phyloP scores from a whole-genome alignment of 345 rosid genomes.

The Pelargonium nanum region DNA sequence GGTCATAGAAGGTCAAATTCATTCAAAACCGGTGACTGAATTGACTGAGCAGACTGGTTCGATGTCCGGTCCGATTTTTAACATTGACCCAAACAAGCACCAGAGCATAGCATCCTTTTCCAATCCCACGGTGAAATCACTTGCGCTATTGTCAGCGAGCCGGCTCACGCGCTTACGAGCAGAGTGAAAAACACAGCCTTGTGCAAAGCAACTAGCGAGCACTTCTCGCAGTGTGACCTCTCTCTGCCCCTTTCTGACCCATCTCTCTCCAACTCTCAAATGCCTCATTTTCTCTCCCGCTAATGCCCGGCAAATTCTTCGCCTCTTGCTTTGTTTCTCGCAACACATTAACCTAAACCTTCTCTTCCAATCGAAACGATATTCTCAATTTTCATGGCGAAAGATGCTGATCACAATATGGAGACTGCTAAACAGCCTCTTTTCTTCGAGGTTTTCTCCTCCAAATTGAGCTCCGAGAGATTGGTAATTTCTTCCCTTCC shows the following conservation, averaged over 20 bases:
- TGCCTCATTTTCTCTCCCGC: neutral
- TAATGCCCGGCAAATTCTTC: neutral
- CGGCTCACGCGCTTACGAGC: neutral
- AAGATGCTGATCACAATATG: neutral
- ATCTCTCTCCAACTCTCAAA: neutral
- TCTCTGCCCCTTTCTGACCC: too few species aligned
- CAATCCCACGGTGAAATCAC: neutral
- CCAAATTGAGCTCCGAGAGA: conserved; percentile 20
- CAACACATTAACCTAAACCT: neutral
- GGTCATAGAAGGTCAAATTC: too few species aligned
- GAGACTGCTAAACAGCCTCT: conserved; percentile 23
- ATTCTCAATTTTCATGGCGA: neutral
- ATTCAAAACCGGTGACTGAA: too few species aligned
- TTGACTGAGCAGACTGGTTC: too few species aligned
- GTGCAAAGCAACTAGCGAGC: neutral
- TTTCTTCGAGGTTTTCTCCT: conserved; percentile 35
- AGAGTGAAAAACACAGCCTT: neutral
- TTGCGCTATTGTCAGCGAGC: neutral
- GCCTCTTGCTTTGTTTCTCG: neutral
- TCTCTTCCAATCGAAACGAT: neutral
- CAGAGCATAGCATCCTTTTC: too few species aligned
- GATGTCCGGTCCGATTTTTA: too few species aligned
- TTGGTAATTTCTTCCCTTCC: conserved; percentile 24
- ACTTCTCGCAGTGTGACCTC: neutral
- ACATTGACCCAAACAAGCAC: too few species aligned